These are phyloP conservation scores for Rhododendron henanense DNA, from an alignment of 148 eudicot species.

Conservation along the genomic window DNA sequence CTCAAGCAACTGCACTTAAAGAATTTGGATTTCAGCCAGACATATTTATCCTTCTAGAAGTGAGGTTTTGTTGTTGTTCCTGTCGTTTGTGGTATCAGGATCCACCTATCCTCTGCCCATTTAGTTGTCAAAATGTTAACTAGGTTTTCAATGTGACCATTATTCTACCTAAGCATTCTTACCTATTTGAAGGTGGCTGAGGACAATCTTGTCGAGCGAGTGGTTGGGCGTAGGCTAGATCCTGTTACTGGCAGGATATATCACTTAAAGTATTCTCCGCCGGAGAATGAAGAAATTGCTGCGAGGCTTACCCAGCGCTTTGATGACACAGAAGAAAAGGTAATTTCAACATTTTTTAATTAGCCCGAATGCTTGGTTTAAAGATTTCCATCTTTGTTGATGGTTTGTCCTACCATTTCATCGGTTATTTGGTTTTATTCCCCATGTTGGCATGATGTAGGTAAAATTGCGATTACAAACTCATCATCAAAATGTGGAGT, in stretches of 20 bases:
- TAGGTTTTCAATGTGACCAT: background rate
- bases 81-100: conserved; percentile 2
- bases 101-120: background rate
- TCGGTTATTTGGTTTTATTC: conserved; percentile 2
- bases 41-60: conserved; percentile 87
- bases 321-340: conserved; percentile 99
- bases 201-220: conserved; percentile 92
- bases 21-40: conserved; percentile 79
- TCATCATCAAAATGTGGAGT: conserved; percentile 87
- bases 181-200: conserved; percentile 60
- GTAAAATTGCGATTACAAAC: conserved; percentile 90
- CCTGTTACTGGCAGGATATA: conserved; percentile 95
- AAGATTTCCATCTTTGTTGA: background rate
- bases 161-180: background rate
- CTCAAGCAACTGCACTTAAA: conserved; percentile 89
- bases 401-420: background rate
- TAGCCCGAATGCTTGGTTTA: background rate
- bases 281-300: conserved; percentile 97
- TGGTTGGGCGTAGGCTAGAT: conserved; percentile 94
- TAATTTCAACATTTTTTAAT: conserved; percentile 10
- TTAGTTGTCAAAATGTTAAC: background rate
- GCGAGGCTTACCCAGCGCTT: conserved; percentile 91
- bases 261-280: conserved; percentile 88
- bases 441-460: conserved; percentile 26
- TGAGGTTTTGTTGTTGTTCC: conserved; percentile 43